A percentile compares a stretch with the other conserved stretches of the same genome.
These are phyloP conservation scores for Monilinia fructicola DNA, from an alignment of 2,329 filamentous ascomycete species.

Conservation along the genomic window DNA sequence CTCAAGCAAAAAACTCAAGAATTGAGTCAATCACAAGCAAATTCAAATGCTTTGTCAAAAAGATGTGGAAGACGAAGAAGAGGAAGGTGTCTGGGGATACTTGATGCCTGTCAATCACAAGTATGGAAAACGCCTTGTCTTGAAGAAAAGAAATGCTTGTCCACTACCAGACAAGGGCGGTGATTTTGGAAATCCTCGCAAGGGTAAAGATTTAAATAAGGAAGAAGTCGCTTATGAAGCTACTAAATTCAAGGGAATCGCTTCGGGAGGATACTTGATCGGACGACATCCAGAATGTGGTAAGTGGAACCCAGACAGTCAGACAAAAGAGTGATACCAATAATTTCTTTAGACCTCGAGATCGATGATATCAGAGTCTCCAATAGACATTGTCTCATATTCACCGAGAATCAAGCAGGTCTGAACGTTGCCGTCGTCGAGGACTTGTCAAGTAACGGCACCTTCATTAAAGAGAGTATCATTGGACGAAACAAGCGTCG, in stretches of 20 bases:
- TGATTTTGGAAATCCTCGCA: constrained; percentile 45
- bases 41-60: constrained; percentile 71
- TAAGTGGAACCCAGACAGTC: constrained; percentile 44
- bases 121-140: constrained; percentile 67
- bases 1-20: constrained; percentile 55
- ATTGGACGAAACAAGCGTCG: constrained; percentile 90
- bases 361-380: constrained; percentile 79
- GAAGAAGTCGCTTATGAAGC: constrained; percentile 62
- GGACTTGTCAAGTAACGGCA: constrained; percentile 93
- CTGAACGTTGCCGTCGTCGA: constrained; percentile 75
- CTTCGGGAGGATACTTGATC: constrained; percentile 83
- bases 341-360: constrained; percentile 61
- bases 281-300: constrained; percentile 92
- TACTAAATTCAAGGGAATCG: constrained; percentile 59
- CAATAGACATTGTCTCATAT: constrained; percentile 76
- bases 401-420: constrained; percentile 58
- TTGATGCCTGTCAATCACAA: constrained; percentile 76
- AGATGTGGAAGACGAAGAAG: constrained; percentile 80
- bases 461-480: constrained; percentile 89
- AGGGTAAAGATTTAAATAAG: constrained; percentile 49
- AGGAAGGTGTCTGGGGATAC: constrained; percentile 86
- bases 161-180: constrained; percentile 54
- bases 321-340: constrained; percentile 41
- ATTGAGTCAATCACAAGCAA: constrained; percentile 51
- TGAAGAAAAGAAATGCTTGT: constrained; percentile 73